Percentiles rank a stretch among this genome's conserved stretches.
These are phyloP conservation scores for Canavalia gladiata DNA, from an alignment of 306 rosid species.

Conservation along the genomic window DNA sequence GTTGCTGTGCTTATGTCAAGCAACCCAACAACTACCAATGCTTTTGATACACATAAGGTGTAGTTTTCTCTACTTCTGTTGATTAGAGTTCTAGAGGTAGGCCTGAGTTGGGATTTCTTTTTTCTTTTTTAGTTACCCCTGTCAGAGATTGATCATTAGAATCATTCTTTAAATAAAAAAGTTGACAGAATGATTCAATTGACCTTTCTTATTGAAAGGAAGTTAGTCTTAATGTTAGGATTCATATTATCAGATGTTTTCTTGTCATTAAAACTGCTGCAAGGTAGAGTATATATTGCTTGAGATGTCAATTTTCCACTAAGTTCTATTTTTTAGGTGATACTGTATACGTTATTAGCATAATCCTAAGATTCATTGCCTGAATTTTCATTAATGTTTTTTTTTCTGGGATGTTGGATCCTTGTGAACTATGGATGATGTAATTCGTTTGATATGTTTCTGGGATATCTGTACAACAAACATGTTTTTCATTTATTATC, in stretches of 20 bases:
- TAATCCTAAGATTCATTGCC: conserved; percentile 24
- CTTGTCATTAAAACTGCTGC: not conserved
- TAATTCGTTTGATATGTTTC: conserved; percentile 11
- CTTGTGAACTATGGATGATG: conserved; percentile 19
- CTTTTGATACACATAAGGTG: conserved; percentile 68
- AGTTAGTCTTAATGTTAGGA: conserved; percentile 15
- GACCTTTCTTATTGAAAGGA: conserved; percentile 26
- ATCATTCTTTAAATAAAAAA: not conserved
- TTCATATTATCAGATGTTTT: not conserved
- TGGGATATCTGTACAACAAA: conserved; percentile 6
- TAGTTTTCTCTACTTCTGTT: conserved; percentile 42
- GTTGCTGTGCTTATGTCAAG: conserved; percentile 51
- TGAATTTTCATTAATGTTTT: not conserved
- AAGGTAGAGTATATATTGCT: conserved; percentile 6
- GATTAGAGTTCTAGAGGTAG: conserved; percentile 30
- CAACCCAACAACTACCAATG: conserved; percentile 54
- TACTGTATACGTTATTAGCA: conserved; percentile 3
- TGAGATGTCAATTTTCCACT: conserved; percentile 14
- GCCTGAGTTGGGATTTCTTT: conserved; percentile 21
- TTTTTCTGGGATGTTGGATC: not conserved
- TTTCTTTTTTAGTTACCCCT: not conserved
- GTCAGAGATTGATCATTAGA: conserved; percentile 12
- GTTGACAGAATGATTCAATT: conserved; percentile 7
- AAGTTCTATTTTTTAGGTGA: not conserved
- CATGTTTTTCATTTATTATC: conserved; percentile 18